phyloP scores from a whole-genome alignment of 306 rosid genomes.

The Vigna unguiculata region DNA sequence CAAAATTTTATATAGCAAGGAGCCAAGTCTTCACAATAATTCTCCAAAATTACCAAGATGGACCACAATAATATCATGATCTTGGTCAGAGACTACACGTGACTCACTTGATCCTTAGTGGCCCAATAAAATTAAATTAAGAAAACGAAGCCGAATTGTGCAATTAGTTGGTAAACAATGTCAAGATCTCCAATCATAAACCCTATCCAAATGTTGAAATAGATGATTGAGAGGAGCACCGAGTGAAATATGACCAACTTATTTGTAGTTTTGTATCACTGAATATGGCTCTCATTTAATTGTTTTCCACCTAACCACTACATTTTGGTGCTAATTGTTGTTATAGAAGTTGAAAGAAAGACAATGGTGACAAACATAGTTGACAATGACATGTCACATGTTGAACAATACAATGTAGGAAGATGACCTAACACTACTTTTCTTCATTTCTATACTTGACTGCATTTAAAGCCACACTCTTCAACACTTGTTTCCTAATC shows the following conservation, averaged over 20 bases:
- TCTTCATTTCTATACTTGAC: slow-evolving; percentile 5
- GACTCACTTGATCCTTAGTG: too few species aligned
- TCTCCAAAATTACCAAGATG: too few species aligned
- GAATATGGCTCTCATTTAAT: not conserved
- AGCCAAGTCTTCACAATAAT: too few species aligned
- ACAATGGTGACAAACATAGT: not conserved
- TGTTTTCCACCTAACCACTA: slow-evolving; percentile 12
- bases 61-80: too few species aligned
- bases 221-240: not conserved
- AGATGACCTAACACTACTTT: not conserved
- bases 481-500: not conserved
- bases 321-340: slow-evolving; percentile 1
- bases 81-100: too few species aligned
- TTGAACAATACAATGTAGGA: not conserved
- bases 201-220: not conserved
- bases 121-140: too few species aligned
- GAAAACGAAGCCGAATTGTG: too few species aligned
- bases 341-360: not conserved
- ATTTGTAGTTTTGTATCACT: not conserved
- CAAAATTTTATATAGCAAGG: too few species aligned
- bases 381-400: slow-evolving; percentile 11
- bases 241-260: not conserved
- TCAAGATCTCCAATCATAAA: slow-evolving; percentile 10
- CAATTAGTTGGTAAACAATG: not conserved
- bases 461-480: slow-evolving; percentile 14